Evolutionary conservation across 352 stramenopile genomes (phyloP).

Genomic region (Thalassiosira delicatula): DNA sequence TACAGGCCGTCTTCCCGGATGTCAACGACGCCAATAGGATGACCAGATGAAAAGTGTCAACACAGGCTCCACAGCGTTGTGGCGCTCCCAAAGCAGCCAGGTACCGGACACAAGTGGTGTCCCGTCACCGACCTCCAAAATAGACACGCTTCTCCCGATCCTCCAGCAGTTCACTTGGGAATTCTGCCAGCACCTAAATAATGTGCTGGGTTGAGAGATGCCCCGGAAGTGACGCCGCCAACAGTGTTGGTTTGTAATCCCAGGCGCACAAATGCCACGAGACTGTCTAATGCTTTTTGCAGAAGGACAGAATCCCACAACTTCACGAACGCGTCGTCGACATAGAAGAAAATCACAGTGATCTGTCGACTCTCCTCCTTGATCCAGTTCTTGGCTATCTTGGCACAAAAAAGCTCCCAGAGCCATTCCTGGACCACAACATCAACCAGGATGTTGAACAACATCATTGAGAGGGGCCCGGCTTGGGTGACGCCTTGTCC

Average conservation of each 20-base stretch:
- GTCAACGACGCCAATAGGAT: not conserved
- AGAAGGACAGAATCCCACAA: not conserved
- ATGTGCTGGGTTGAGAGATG: not conserved
- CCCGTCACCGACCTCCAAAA: not conserved
- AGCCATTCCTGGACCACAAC: no score
- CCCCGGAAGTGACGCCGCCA: not conserved
- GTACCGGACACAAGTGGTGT: not conserved
- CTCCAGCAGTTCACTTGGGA: not conserved
- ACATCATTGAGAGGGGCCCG: no score
- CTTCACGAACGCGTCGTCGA: no score
- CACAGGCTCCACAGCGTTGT: not conserved
- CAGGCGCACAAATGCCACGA: constrained; percentile 23
- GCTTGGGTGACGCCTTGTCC: no score
- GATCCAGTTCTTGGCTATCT: no score
- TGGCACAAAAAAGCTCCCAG: no score
- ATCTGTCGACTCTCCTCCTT: no score
- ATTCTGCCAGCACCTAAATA: not conserved
- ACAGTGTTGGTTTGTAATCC: constrained; percentile 2
- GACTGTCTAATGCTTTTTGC: not conserved
- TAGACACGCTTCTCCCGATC: not conserved
- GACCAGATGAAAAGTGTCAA: not conserved
- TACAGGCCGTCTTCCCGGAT: not conserved
- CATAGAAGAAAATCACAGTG: no score
- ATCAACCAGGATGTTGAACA: no score
- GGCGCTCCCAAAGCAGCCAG: not conserved